These are phyloP conservation scores for Draba incana DNA, from an alignment of 345 rosid species.

Conservation along the genomic window DNA sequence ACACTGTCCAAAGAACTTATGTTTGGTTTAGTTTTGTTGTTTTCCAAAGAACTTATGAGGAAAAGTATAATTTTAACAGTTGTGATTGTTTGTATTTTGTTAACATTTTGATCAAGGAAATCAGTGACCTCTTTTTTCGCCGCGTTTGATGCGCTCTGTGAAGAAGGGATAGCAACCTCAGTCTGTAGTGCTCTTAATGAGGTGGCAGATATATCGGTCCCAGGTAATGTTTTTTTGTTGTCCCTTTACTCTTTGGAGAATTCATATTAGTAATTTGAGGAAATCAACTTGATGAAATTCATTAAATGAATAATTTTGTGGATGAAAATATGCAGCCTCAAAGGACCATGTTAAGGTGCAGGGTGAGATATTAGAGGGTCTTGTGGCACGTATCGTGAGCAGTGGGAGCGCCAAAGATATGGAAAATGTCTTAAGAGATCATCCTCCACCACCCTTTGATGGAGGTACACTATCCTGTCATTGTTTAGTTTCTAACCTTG, in stretches of 20 bases:
- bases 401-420: slow-evolving; percentile 75
- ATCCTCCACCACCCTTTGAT: slow-evolving; percentile 62
- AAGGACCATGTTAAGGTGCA: slow-evolving; percentile 81
- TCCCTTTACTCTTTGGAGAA: neutral
- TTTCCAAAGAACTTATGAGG: neutral
- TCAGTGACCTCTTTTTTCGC: slow-evolving; percentile 81
- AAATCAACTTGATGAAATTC: neutral
- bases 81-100: slow-evolving; percentile 28
- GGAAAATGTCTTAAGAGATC: slow-evolving; percentile 72
- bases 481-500: slow-evolving; percentile 2
- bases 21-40: too few relatives aligned
- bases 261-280: slow-evolving; percentile 13
- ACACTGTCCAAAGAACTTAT: neutral
- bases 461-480: slow-evolving; percentile 58
- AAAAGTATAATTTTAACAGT: slow-evolving; percentile 12
- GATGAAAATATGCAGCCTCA: slow-evolving; percentile 56
- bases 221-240: slow-evolving; percentile 54
- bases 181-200: slow-evolving; percentile 94
- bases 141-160: slow-evolving; percentile 84
- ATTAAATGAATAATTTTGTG: slow-evolving; percentile 17
- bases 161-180: slow-evolving; percentile 91
- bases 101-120: slow-evolving; percentile 59
- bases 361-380: slow-evolving; percentile 97
- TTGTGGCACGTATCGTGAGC: slow-evolving; percentile 94
- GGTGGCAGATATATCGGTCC: slow-evolving; percentile 88